Conservation (phyloP, 345 rosid genomes). For the Eucalyptus viminalis region DNA sequence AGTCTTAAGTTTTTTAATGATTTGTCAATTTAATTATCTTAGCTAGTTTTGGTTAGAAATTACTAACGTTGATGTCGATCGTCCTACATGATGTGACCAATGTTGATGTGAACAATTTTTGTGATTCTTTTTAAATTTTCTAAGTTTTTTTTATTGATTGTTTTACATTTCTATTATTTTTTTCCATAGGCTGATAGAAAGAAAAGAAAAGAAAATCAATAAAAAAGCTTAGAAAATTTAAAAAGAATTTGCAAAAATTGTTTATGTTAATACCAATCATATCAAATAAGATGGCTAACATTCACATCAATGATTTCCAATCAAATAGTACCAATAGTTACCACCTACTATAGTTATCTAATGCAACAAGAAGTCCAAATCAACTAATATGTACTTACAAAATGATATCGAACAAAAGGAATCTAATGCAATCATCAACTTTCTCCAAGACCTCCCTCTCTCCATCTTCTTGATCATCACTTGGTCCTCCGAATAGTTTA, state of each 20-base stretch:
- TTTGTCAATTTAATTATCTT: background rate
- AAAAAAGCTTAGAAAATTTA: too few species aligned
- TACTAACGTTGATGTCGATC: fast-evolving
- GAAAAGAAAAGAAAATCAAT: too few species aligned
- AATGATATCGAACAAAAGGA: background rate
- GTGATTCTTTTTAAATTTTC: background rate
- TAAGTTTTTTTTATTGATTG: background rate
- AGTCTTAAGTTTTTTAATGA: fast-evolving
- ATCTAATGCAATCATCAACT: background rate
- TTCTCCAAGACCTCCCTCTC: background rate
- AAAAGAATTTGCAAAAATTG: too few species aligned
- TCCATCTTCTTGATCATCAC: background rate
- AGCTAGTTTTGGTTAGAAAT: background rate
- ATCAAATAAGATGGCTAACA: fast-evolving
- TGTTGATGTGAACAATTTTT: background rate
- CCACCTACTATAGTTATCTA: background rate
- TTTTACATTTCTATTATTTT: background rate
- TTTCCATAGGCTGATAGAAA: fast-evolving
- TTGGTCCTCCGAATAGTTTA: background rate
- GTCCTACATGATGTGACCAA: fast-evolving
- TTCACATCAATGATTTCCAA: fast-evolving
- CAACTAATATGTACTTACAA: background rate
- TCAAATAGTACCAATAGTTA: background rate
- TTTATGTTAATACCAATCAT: fast-evolving
- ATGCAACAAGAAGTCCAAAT: background rate